Evolutionary conservation across 2,329 filamentous ascomycete genomes (phyloP).

Genomic region (Aspergillus sp.): DNA sequence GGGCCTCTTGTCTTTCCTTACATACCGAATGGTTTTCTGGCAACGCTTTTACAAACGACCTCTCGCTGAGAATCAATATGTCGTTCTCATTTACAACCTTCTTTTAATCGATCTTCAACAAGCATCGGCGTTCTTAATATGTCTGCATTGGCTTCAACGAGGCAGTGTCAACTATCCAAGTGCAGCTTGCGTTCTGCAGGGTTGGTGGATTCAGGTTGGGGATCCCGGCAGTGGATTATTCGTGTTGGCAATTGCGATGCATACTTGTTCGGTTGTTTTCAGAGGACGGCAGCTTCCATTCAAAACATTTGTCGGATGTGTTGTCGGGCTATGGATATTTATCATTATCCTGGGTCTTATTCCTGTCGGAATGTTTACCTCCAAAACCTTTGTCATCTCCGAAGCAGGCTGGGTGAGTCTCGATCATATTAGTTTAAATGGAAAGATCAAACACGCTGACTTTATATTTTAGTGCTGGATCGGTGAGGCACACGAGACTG

Average conservation of each 20-base stretch:
- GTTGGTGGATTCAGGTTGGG: constrained; percentile 48
- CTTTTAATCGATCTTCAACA: constrained; percentile 48
- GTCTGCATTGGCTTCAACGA: constrained; percentile 41
- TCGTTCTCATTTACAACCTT: constrained; percentile 49
- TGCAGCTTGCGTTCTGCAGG: constrained; percentile 45
- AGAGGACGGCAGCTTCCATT: constrained; percentile 44
- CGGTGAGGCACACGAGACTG: constrained; percentile 35
- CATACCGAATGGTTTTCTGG: constrained; percentile 47
- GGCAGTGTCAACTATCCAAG: constrained; percentile 40
- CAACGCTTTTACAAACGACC: constrained; percentile 43
- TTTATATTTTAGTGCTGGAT: constrained; percentile 45
- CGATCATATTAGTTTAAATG: constrained; percentile 1
- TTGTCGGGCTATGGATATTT: constrained; percentile 43
- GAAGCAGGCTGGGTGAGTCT: constrained; percentile 46
- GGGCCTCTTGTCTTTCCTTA: constrained; percentile 41
- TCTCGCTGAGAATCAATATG: constrained; percentile 49
- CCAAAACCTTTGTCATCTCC: constrained; percentile 41
- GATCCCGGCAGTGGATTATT: constrained; percentile 49
- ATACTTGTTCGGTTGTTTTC: constrained; percentile 46
- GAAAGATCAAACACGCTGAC: not conserved
- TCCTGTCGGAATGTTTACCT: constrained; percentile 39
- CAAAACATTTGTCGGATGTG: constrained; percentile 38
- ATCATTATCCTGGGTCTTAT: constrained; percentile 44
- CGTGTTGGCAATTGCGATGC: constrained; percentile 49
- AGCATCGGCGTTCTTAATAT: constrained; percentile 41